Percentiles rank a stretch among this genome's conserved stretches.
Conservation (phyloP, 2,329 filamentous ascomycete genomes). For the Arthroderma uncinatum region DNA sequence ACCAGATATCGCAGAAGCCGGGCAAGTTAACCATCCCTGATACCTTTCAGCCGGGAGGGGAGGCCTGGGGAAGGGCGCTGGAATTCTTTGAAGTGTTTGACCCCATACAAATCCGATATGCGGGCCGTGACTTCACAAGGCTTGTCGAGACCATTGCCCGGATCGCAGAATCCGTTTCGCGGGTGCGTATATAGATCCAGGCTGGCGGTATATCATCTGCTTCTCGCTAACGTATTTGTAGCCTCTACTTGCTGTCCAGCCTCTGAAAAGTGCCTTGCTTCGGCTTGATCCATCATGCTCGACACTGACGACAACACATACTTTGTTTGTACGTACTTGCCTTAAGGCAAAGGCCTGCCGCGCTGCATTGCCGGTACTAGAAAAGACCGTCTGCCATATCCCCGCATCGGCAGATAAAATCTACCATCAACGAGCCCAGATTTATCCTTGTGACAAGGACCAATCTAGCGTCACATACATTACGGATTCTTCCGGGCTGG, state of each 20-base stretch:
- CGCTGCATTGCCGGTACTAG: constrained; percentile 31
- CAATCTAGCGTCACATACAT: constrained; percentile 27
- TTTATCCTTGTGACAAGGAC: constrained; percentile 23
- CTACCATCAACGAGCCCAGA: constrained; percentile 18
- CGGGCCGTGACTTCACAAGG: constrained; percentile 25
- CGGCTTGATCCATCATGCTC: constrained; percentile 34
- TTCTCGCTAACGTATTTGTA: constrained; percentile 15
- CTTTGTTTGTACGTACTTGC: constrained; percentile 32
- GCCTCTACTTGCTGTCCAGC: constrained; percentile 30
- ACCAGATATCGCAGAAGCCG: constrained; percentile 30
- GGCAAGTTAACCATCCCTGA: constrained; percentile 27
- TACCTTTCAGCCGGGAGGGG: constrained; percentile 33
- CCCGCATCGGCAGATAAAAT: constrained; percentile 22
- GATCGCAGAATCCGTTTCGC: constrained; percentile 25
- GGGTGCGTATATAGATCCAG: constrained; percentile 21
- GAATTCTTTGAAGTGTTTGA: constrained; percentile 46
- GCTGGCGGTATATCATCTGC: not conserved
- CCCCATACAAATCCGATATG: constrained; percentile 35
- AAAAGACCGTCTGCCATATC: constrained; percentile 34
- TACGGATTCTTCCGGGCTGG: constrained; percentile 29
- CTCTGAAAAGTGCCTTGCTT: constrained; percentile 35
- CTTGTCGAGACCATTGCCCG: constrained; percentile 27
- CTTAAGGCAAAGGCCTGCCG: constrained; percentile 33
- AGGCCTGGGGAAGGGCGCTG: constrained; percentile 41
- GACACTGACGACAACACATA: constrained; percentile 36